Evolutionary conservation across 345 rosid species (phyloP).

Genomic region (Citrus maxima): DNA sequence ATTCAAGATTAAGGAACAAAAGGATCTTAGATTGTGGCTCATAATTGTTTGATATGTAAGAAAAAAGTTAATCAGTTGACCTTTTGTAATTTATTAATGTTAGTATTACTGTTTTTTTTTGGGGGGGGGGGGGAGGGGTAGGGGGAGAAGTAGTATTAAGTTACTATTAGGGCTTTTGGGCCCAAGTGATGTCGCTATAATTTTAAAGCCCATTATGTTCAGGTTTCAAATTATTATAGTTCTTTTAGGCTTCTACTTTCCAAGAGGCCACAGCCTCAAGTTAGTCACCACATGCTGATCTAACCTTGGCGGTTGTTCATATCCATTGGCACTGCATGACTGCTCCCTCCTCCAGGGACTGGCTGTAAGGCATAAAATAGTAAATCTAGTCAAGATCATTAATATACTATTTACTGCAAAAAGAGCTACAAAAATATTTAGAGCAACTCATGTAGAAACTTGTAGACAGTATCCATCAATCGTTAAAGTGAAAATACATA

Average conservation of each 20-base stretch:
- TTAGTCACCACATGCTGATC: slow-evolving; percentile 24
- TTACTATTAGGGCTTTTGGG: too few relatives aligned
- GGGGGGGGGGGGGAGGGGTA: too few relatives aligned
- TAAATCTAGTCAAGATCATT: slow-evolving; percentile 10
- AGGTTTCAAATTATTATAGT: not conserved
- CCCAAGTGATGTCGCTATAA: too few relatives aligned
- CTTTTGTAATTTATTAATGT: too few relatives aligned
- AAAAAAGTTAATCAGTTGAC: too few relatives aligned
- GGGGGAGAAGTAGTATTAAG: too few relatives aligned
- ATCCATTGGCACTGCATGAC: slow-evolving; percentile 49
- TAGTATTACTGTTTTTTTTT: too few relatives aligned
- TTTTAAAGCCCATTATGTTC: not conserved
- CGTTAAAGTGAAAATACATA: not conserved
- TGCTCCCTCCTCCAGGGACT: slow-evolving; percentile 66
- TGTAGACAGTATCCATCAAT: not conserved
- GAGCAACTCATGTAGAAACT: slow-evolving; percentile 5
- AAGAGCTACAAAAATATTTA: not conserved
- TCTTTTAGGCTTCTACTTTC: slow-evolving; percentile 2
- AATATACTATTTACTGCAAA: not conserved
- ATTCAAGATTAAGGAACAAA: too few relatives aligned
- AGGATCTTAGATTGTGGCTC: too few relatives aligned
- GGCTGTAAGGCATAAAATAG: slow-evolving; percentile 38
- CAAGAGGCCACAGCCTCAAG: not conserved
- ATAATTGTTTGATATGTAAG: too few relatives aligned
- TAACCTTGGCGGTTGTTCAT: slow-evolving; percentile 65